A percentile compares a stretch with the other conserved stretches of the same genome.
phyloP scores from a whole-genome alignment of 805 yeast species.

The Yamadazyma kitorensis region DNA sequence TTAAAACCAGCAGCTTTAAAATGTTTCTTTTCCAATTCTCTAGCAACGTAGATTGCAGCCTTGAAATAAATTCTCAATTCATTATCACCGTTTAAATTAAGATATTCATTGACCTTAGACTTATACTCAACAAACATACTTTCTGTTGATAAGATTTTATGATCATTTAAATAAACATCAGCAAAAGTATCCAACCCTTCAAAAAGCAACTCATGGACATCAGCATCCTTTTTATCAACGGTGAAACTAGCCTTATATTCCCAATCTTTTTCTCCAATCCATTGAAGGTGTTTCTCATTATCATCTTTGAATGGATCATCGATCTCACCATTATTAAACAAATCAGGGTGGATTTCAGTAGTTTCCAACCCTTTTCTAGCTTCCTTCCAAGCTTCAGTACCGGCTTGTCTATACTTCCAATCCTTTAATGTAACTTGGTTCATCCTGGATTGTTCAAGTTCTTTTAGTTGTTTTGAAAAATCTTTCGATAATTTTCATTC shows the following conservation, averaged over 20 bases:
- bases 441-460: neutral
- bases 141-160: constrained; percentile 29
- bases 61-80: constrained; percentile 32
- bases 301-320: constrained; percentile 45
- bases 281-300: constrained; percentile 45
- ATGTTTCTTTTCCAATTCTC: constrained; percentile 28
- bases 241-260: constrained; percentile 34
- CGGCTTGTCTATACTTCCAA: constrained; percentile 13
- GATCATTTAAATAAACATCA: constrained; percentile 39
- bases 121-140: constrained; percentile 43
- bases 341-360: constrained; percentile 40
- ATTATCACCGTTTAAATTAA: constrained; percentile 20
- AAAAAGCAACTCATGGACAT: constrained; percentile 27
- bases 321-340: constrained; percentile 34
- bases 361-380: constrained; percentile 9
- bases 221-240: constrained; percentile 3
- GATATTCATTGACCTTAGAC: constrained; percentile 21
- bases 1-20: constrained; percentile 32
- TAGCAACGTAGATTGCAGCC: constrained; percentile 34
- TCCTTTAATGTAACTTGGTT: constrained; percentile 7
- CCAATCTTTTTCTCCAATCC: constrained; percentile 53
- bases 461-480: neutral
- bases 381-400: constrained; percentile 10
- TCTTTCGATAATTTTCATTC: neutral
- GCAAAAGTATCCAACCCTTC: constrained; percentile 46